Base-by-base conservation (phyloP, 2,329 filamentous ascomycete genomes). In the Alternaria hordeiaustralica region DNA sequence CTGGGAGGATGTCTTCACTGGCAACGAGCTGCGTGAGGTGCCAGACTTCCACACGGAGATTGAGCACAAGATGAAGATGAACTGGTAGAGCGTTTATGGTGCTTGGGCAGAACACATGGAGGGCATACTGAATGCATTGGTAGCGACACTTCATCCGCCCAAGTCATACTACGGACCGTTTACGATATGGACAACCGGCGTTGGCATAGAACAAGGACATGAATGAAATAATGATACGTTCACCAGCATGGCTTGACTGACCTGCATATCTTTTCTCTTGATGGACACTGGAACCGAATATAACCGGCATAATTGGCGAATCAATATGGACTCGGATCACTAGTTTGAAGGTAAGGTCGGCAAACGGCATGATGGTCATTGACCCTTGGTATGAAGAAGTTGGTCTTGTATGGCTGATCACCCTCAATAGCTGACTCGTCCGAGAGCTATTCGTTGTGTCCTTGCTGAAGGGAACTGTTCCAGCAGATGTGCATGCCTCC, bases 1-100 rank as follows among this genome's bases (percentile, higher is more conserved):
- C 9, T 99, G 96, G 96, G 96, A 99, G 86, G 96, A 98, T 84
- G 89, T 99, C 20, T 98, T 91, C 79, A 88, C 87, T 20, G 93
- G 85, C 64, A 90, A 92, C 72, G 93, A 95, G 81, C 87, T 88
- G 78, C 87, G 89, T 73, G 87, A 88, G 65, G 84, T 88, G 45
- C 88, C 90, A 23, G 88, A 90, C 57, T 90, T 97, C 82, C 94
- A 97, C 74, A 90, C 93, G 61, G 95, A 98, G 88, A 94, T 97
- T 89, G 95, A 97, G 89, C 88, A 88, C 82, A 93, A 93, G 87
- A 84, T 97, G 81, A 92, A 90, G 86, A 96, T 97, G 88, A 85
- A 79, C 84, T 84, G 85, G 80, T 82, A 73, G 62, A 68, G 56
- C 25, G 44, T 10, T 47, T 47, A 46, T 25, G 28, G 33, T 45